A percentile compares a stretch with the other conserved stretches of the same genome.
These are phyloP conservation scores for Phaseolus coccineus DNA, from an alignment of 331 rosid species.

Conservation along the genomic window DNA sequence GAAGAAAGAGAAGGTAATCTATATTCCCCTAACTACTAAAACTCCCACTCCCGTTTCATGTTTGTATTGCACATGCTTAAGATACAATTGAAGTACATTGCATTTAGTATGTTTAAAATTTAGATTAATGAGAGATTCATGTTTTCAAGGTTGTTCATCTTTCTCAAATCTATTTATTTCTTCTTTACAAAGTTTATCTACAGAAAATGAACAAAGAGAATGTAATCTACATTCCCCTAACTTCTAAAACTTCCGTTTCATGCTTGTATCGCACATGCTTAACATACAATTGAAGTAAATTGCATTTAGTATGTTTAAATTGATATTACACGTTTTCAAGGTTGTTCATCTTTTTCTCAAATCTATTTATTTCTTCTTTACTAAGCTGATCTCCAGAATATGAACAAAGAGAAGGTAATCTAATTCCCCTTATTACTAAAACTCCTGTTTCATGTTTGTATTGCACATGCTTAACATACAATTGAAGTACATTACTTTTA, in stretches of 20 bases:
- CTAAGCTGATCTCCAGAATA: no score
- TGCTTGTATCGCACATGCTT: no score
- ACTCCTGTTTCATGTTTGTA: constrained; percentile 9
- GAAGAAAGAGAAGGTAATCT: constrained; percentile 91
- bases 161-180: constrained; percentile 21
- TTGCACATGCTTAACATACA: constrained; percentile 26
- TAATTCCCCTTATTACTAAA: no score
- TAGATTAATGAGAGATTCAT: constrained; percentile 26
- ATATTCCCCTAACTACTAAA: constrained; percentile 3
- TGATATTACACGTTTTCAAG: no score
- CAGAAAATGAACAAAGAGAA: constrained; percentile 92
- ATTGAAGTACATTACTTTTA: constrained; percentile 21
- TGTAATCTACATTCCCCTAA: constrained; percentile 52
- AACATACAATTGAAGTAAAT: no score
- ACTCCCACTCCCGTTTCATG: not conserved
- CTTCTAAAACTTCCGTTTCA: not conserved
- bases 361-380: no score
- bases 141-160: constrained; percentile 19
- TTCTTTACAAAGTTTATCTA: constrained; percentile 79
- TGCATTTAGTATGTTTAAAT: no score
- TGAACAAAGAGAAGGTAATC: no score
- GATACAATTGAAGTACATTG: constrained; percentile 25
- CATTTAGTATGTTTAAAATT: constrained; percentile 4
- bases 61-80: constrained; percentile 18
- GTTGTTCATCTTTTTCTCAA: no score